Percentiles rank a stretch among this genome's conserved stretches.
Evolutionary conservation across 441 rosid species (phyloP).

Genomic region (Macaranga tanarius): DNA sequence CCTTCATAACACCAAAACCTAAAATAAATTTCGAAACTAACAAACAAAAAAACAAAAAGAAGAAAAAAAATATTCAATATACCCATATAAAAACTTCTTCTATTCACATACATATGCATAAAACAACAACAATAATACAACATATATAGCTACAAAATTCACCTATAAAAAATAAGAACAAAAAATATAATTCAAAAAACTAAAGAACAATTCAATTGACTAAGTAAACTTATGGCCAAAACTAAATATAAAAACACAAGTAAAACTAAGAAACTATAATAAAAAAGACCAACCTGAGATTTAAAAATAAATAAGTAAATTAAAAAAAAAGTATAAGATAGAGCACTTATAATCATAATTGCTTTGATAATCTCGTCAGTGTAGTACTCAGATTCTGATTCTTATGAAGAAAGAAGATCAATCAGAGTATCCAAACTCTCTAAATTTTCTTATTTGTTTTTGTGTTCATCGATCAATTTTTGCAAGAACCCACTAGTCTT

Average conservation of each 20-base stretch:
- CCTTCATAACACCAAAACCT: constrained; percentile 8
- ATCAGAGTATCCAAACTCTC: constrained; percentile 12
- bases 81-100: background rate
- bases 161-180: too few species aligned
- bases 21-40: background rate
- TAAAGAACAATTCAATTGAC: constrained; percentile 10
- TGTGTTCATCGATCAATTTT: constrained; percentile 21
- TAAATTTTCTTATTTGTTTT: background rate
- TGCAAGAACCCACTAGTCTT: constrained; percentile 19
- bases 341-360: constrained; percentile 21
- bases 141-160: background rate
- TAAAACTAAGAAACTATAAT: background rate
- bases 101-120: background rate
- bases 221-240: background rate
- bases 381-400: constrained; percentile 18
- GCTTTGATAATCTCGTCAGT: constrained; percentile 24
- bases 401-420: constrained; percentile 18
- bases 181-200: background rate
- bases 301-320: too few species aligned
- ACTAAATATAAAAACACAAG: background rate
- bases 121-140: background rate
- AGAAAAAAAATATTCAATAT: background rate
- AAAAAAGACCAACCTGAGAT: background rate
- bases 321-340: background rate
- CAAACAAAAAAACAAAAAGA: background rate